These are phyloP conservation scores for Daldinia sp. DNA, from an alignment of 2,329 filamentous ascomycete species.

Conservation along the genomic window DNA sequence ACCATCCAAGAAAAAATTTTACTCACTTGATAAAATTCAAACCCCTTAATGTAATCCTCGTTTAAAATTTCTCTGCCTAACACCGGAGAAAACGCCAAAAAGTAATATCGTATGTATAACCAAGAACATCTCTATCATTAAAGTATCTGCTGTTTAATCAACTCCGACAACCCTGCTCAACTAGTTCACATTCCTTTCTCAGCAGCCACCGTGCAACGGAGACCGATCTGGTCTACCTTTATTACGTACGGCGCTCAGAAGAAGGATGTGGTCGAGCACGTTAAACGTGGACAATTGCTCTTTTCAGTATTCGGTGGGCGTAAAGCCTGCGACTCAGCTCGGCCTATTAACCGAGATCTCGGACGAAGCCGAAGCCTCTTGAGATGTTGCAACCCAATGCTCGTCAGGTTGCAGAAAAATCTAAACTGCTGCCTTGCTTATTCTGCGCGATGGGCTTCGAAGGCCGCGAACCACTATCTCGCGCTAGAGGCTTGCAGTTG, in stretches of 20 bases:
- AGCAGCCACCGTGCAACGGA: constrained; percentile 35
- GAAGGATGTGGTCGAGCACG: constrained; percentile 22
- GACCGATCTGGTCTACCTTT: constrained; percentile 9
- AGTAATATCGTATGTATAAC: constrained; percentile 32
- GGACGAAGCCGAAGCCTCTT: constrained; percentile 32
- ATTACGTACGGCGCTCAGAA: constrained; percentile 26
- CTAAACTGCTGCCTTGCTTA: constrained; percentile 27
- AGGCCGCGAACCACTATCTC: constrained; percentile 33
- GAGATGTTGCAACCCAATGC: constrained; percentile 24
- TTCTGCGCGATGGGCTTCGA: constrained; percentile 27
- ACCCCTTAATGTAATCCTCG: constrained; percentile 14
- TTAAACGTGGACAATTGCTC: constrained; percentile 21
- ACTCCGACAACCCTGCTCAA: neutral
- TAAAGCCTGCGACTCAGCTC: constrained; percentile 32
- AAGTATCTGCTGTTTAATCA: constrained; percentile 14
- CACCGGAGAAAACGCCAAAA: constrained; percentile 12
- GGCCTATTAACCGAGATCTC: constrained; percentile 19
- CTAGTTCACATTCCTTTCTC: constrained; percentile 15
- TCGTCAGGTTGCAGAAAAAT: neutral
- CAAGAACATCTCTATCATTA: constrained; percentile 2
- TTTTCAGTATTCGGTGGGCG: constrained; percentile 34
- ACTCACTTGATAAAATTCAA: constrained; percentile 8
- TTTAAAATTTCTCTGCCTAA: neutral
- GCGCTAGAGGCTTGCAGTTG: constrained; percentile 18
- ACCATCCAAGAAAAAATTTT: constrained; percentile 16